phyloP scores from a whole-genome alignment of 2,329 filamentous ascomycete genomes.

The Fusarium sp. region DNA sequence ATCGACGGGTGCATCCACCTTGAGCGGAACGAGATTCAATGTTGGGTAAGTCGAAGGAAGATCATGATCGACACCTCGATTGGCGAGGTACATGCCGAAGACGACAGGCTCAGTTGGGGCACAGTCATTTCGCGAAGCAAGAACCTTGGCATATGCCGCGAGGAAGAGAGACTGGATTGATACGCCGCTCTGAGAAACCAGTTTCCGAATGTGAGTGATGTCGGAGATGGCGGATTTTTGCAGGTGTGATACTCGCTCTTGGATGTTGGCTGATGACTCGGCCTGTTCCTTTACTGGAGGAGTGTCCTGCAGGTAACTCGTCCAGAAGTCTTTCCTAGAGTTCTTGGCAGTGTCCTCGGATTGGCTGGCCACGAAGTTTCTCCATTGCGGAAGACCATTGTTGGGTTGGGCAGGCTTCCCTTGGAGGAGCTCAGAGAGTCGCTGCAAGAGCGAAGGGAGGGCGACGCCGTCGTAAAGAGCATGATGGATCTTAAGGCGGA shows the following conservation, averaged over 20 bases:
- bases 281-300: not conserved
- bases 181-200: conserved; percentile 65
- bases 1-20: conserved; percentile 56
- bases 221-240: conserved; percentile 59
- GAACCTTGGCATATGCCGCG: conserved; percentile 71
- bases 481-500: conserved; percentile 80
- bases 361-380: conserved; percentile 29
- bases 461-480: conserved; percentile 90
- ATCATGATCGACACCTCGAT: conserved; percentile 69
- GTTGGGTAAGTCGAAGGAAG: conserved; percentile 72
- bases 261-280: conserved; percentile 1
- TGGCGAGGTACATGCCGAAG: conserved; percentile 87
- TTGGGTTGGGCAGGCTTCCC: not conserved
- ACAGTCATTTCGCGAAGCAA: conserved; percentile 49
- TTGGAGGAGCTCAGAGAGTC: conserved; percentile 31
- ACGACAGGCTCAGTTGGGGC: conserved; percentile 56
- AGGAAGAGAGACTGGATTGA: conserved; percentile 82
- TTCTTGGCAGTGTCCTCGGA: conserved; percentile 8
- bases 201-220: conserved; percentile 45
- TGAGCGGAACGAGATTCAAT: conserved; percentile 81
- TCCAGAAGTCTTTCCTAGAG: conserved; percentile 55
- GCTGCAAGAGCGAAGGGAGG: conserved; percentile 71
- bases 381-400: conserved; percentile 44
- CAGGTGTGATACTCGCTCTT: conserved; percentile 52
- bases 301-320: conserved; percentile 49